Conservation (phyloP, 2,329 filamentous ascomycete genomes). For the Botrytis fragariae region DNA sequence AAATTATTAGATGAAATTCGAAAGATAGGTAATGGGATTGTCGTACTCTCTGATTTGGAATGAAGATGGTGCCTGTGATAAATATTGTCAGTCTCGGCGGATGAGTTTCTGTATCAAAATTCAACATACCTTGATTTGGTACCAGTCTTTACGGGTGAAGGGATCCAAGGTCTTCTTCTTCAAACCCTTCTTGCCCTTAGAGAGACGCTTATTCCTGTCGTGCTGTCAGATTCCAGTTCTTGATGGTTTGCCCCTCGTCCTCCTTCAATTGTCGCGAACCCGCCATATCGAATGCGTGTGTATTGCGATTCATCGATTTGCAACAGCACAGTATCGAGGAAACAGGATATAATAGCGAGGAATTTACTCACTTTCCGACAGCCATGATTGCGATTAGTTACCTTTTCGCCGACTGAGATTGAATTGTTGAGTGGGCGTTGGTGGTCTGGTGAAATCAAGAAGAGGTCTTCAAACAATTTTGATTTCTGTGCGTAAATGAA, state of each 20-base stretch:
- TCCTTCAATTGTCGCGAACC: constrained; percentile 4
- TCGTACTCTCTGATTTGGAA: constrained; percentile 92
- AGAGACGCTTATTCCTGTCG: constrained; percentile 97
- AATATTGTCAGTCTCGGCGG: constrained; percentile 32
- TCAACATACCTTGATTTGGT: constrained; percentile 79
- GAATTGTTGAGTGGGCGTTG: constrained; percentile 22
- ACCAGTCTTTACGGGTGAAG: constrained; percentile 99
- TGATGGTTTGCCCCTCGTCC: constrained; percentile 28
- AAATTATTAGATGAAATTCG: constrained; percentile 39
- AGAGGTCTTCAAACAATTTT: constrained; percentile 16
- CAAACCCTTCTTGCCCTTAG: constrained; percentile 99
- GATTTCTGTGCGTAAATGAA: constrained; percentile 18
- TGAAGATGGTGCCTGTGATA: constrained; percentile 76
- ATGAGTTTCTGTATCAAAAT: constrained; percentile 14
- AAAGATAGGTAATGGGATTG: constrained; percentile 21
- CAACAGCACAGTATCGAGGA: constrained; percentile 6
- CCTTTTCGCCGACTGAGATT: constrained; percentile 33
- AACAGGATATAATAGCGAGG: constrained; percentile 20
- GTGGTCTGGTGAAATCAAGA: constrained; percentile 19
- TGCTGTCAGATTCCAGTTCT: constrained; percentile 34
- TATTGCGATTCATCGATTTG: constrained; percentile 12
- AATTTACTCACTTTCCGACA: constrained; percentile 68
- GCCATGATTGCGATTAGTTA: constrained; percentile 67
- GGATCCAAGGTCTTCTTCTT: constrained; percentile 99
- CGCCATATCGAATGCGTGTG: background rate